phyloP scores from a whole-genome alignment of 345 rosid species.

The Adansonia digitata region DNA sequence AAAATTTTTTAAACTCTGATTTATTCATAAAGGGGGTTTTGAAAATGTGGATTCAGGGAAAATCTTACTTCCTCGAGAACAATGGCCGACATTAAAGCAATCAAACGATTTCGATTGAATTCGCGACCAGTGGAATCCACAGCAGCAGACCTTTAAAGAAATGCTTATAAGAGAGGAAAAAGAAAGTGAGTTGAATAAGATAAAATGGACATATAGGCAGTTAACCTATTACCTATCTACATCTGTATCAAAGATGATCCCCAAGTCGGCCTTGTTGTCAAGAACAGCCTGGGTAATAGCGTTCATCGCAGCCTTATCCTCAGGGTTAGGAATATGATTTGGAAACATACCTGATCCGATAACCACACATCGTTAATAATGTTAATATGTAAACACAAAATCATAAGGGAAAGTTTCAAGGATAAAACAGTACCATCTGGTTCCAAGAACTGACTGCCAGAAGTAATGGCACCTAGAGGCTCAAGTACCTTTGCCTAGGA shows the following conservation, averaged over 20 bases:
- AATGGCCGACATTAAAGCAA: slow-evolving; percentile 90
- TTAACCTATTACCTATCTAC: slow-evolving; percentile 68
- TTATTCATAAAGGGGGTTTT: not conserved
- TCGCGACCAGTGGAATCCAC: slow-evolving; percentile 90
- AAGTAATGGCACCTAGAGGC: slow-evolving; percentile 87
- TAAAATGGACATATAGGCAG: slow-evolving; percentile 4
- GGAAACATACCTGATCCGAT: slow-evolving; percentile 74
- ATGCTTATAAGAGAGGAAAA: slow-evolving; percentile 5
- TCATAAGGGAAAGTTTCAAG: not conserved
- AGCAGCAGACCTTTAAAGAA: slow-evolving; percentile 81
- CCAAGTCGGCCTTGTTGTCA: slow-evolving; percentile 83
- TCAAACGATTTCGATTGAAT: slow-evolving; percentile 85
- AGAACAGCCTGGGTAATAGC: slow-evolving; percentile 88
- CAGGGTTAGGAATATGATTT: slow-evolving; percentile 97
- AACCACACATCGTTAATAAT: not conserved
- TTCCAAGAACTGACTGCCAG: slow-evolving; percentile 96
- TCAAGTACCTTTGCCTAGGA: slow-evolving; percentile 86
- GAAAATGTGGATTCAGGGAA: not conserved
- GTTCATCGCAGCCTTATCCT: slow-evolving; percentile 89
- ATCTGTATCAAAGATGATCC: slow-evolving; percentile 97
- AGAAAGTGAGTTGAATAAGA: not conserved
- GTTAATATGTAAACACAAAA: slow-evolving; percentile 8
- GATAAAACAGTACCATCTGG: slow-evolving; percentile 67
- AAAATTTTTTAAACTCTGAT: not conserved
- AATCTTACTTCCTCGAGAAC: slow-evolving; percentile 86